A percentile compares a stretch with the other conserved stretches of the same genome.
Conservation (phyloP, 1,284 basidiomycete species). For the Lentinula novae-zelandiae region DNA sequence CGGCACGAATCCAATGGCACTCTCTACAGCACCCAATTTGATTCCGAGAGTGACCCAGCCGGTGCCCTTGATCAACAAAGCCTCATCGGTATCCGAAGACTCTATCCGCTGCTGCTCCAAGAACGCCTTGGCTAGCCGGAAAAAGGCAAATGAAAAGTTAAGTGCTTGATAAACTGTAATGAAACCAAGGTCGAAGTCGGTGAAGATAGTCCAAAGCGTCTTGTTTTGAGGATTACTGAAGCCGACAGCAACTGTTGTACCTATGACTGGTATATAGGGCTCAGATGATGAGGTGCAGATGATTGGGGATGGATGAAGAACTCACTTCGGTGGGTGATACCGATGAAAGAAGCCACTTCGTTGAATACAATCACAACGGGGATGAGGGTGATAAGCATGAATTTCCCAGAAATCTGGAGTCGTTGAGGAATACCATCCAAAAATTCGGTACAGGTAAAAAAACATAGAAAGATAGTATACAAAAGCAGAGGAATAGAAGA, state of each 20-base stretch:
- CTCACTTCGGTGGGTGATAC: conserved; percentile 50
- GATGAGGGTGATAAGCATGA: conserved; percentile 48
- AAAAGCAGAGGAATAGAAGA: conserved; percentile 56
- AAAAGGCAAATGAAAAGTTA: conserved; percentile 54
- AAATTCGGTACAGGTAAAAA: conserved; percentile 45
- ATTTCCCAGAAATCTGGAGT: conserved; percentile 41
- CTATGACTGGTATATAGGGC: not conserved
- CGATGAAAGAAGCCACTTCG: conserved; percentile 62
- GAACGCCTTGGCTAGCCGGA: conserved; percentile 49
- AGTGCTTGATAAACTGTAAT: conserved; percentile 53
- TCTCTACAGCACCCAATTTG: conserved; percentile 61
- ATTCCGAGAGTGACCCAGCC: conserved; percentile 60
- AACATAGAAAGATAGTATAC: conserved; percentile 53
- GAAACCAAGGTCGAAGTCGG: conserved; percentile 53
- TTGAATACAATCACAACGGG: conserved; percentile 52
- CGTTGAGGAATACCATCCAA: conserved; percentile 48
- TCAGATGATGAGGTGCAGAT: not conserved
- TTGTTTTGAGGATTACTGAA: conserved; percentile 37
- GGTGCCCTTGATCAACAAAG: conserved; percentile 53
- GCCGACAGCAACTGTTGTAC: conserved; percentile 33
- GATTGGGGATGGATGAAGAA: conserved; percentile 13
- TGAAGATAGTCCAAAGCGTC: conserved; percentile 53
- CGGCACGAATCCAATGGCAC: conserved; percentile 56
- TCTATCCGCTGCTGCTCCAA: conserved; percentile 51
- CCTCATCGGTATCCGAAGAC: conserved; percentile 38